Conservation (phyloP, 2,329 filamentous ascomycete species). For the Botrytis sinoallii region DNA sequence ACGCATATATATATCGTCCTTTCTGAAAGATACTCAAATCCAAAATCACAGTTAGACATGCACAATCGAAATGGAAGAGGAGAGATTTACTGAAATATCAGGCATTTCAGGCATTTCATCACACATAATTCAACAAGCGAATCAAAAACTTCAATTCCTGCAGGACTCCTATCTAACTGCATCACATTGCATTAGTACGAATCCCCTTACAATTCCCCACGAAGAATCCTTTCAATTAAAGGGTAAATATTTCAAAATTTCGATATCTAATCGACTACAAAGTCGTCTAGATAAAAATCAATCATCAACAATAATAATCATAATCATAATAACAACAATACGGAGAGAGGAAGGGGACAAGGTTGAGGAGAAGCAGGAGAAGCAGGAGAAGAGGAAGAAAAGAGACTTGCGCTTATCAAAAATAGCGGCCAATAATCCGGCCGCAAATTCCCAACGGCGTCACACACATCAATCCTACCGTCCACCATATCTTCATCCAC, state of each 20-base stretch:
- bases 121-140: constrained; percentile 15
- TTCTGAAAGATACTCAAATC: not conserved
- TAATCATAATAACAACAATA: not conserved
- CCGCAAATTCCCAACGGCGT: constrained; percentile 34
- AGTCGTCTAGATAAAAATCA: not conserved
- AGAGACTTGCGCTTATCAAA: constrained; percentile 1
- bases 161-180: constrained; percentile 20
- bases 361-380: not conserved
- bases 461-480: constrained; percentile 30
- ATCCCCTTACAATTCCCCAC: constrained; percentile 2
- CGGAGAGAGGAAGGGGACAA: not conserved
- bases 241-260: not conserved
- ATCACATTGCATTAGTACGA: constrained; percentile 19
- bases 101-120: constrained; percentile 19
- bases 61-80: not conserved
- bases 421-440: constrained; percentile 17
- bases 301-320: not conserved
- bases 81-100: constrained; percentile 17
- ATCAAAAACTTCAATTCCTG: constrained; percentile 18
- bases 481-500: constrained; percentile 25
- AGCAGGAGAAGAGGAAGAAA: not conserved
- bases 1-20: not conserved
- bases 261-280: not conserved
- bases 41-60: not conserved
- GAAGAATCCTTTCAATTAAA: constrained; percentile 12